Percentiles rank a stretch among this genome's conserved stretches.
phyloP scores from a whole-genome alignment of 768 basidiomycete genomes.

The Leccinum olivaceopallidum region DNA sequence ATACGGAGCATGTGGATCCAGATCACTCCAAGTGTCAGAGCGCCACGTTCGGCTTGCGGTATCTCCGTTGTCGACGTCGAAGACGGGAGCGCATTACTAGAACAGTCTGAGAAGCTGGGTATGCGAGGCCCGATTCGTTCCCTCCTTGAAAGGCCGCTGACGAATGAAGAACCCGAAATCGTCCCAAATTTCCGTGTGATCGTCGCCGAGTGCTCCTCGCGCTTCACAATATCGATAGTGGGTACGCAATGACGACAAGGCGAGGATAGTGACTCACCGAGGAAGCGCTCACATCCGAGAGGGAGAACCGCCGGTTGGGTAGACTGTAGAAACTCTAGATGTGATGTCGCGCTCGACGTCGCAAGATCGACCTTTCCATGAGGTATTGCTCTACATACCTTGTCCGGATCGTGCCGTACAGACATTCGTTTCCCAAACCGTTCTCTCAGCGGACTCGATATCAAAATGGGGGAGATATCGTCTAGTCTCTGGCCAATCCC shows the following conservation, averaged over 20 bases:
- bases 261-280: constrained; percentile 14
- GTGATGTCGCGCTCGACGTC: neutral
- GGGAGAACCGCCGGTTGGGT: constrained; percentile 33
- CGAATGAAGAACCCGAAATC: constrained; percentile 23
- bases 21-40: neutral
- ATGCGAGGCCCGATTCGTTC: constrained; percentile 14
- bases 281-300: constrained; percentile 21
- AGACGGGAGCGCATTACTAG: neutral
- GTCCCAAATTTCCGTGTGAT: constrained; percentile 27
- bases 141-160: constrained; percentile 7
- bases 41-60: neutral
- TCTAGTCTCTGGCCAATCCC: constrained; percentile 18
- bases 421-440: constrained; percentile 33
- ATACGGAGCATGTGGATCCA: constrained; percentile 12
- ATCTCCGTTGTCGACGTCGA: neutral
- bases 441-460: constrained; percentile 30
- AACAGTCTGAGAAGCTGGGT: constrained; percentile 12
- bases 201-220: constrained; percentile 1
- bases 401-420: constrained; percentile 25
- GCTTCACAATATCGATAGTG: neutral
- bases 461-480: constrained; percentile 24
- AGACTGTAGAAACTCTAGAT: constrained; percentile 28
- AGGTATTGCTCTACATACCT: constrained; percentile 19
- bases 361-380: neutral
- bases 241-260: neutral